A percentile compares a stretch with the other conserved stretches of the same genome.
Evolutionary conservation across 192 early-diverging fungal genomes (phyloP).

Genomic region (Coemansia sp.): DNA sequence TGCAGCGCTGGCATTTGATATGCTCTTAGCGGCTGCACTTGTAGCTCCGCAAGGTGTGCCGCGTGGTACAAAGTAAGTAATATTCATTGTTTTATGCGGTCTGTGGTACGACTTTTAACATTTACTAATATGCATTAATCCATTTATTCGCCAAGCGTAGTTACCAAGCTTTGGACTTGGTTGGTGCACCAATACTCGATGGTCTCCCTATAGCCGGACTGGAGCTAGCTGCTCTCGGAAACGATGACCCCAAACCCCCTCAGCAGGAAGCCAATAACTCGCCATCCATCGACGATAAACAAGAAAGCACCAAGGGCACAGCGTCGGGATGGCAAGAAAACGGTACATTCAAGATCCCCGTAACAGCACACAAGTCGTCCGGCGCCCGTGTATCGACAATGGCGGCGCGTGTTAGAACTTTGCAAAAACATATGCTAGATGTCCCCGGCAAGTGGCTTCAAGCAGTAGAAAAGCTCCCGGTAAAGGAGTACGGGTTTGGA

Average conservation of each 20-base stretch:
- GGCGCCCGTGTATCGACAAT: constrained; percentile 45
- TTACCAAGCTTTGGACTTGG: not conserved
- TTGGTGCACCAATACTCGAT: constrained; percentile 23
- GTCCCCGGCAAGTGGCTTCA: constrained; percentile 55
- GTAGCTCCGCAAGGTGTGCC: constrained; percentile 11
- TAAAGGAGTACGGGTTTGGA: constrained; percentile 54
- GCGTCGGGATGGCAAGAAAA: constrained; percentile 11
- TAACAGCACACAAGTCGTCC: constrained; percentile 37
- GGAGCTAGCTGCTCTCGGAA: constrained; percentile 12
- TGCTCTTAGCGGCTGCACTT: constrained; percentile 22
- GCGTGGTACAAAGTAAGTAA: constrained; percentile 20
- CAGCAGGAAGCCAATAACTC: not conserved
- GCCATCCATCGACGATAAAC: not conserved
- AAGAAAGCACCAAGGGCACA: not conserved
- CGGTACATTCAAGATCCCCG: constrained; percentile 40
- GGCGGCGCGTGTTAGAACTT: constrained; percentile 30
- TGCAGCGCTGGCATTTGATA: constrained; percentile 40
- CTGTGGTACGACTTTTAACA: not conserved
- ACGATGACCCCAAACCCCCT: constrained; percentile 2
- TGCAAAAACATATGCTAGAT: constrained; percentile 48
- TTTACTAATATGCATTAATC: not conserved
- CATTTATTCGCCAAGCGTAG: not conserved
- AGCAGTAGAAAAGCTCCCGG: constrained; percentile 40
- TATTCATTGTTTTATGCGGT: not conserved
- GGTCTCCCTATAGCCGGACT: constrained; percentile 46